These are phyloP conservation scores for Deakozyma indianensis DNA, from an alignment of 805 yeast genomes.

Conservation along the genomic window DNA sequence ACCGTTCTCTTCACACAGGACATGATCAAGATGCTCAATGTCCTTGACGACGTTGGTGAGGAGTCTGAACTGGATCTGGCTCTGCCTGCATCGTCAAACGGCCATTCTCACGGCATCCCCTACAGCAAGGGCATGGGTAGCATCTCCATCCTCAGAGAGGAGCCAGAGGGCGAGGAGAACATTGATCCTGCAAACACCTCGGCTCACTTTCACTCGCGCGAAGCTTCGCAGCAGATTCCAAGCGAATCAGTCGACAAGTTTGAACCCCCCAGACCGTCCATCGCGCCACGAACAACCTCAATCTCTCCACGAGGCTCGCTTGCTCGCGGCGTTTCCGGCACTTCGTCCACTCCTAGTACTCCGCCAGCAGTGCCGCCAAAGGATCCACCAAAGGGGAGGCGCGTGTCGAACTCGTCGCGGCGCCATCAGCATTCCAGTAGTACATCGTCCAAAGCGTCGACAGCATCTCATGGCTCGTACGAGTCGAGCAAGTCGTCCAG, in stretches of 20 bases:
- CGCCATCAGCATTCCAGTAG: neutral
- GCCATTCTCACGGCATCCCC: neutral
- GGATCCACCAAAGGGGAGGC: neutral
- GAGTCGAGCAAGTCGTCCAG: neutral
- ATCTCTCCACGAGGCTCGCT: neutral
- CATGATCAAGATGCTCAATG: slow-evolving; percentile 1
- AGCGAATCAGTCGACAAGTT: no score
- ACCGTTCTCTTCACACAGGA: neutral
- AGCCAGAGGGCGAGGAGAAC: no score
- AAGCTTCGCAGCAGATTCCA: no score
- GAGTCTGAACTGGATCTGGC: neutral
- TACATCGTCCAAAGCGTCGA: neutral
- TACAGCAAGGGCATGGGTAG: neutral
- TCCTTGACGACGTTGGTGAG: neutral
- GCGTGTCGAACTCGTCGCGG: neutral
- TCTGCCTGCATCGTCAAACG: neutral
- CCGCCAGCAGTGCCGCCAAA: slow-evolving; percentile 1
- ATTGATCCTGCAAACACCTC: no score
- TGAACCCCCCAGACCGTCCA: neutral
- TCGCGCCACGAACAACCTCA: neutral
- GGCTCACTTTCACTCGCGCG: no score
- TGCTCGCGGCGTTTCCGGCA: neutral
- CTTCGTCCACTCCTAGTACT: neutral
- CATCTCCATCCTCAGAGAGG: no score
- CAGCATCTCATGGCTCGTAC: neutral